Base-by-base conservation (phyloP, 2,329 filamentous ascomycete species). In the Ophiostoma himal-ulmi region DNA sequence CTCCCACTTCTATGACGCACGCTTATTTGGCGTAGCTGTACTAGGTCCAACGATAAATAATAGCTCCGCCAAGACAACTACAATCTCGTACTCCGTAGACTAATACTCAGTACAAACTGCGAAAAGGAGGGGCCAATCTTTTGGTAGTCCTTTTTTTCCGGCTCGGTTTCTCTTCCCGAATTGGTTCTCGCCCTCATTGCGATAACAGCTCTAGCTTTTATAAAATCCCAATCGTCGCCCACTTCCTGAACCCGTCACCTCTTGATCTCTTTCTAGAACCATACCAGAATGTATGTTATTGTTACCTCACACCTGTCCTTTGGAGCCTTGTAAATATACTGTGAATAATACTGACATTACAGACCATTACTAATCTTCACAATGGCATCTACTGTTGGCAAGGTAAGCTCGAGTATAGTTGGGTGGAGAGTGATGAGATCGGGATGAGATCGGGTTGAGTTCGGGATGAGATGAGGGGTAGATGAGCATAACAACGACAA, bases 301-400 rank as follows among this genome's bases (percentile, higher is more conserved):
- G 10, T 60, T 36, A 26, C 60, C 20, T 30, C 4, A 4, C 30
- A 30, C 30, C 30, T 30, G 30, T 30, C 30, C 30, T 30, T 30
- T 30, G 30, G 17, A 30, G 30, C 30, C 4, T 30, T 30, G 4
- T 30, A 30, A 30, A 30, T 30, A 30, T 30, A 30, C 4, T 30
- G 30, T 30, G 30, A 30, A 30, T 30, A 30, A 30, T 44, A 44
- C 65, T 30, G 8, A n/a, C 39, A 41, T 30, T 22, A 36, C 66
- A 52, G 22, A 67, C 39, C 65, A 67, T 64, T 22, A 22, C 34
- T 41, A 62, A 22, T 36, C 37, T 68, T 68, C 48, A 79, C 72
- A 73, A 84, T 85, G 83, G 81, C 82, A 76, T 82, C 81, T 73
- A 86, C 84, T 68, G 82, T 78, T 75, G 84, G 84, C 78, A 83